Percentiles rank a stretch among this genome's conserved stretches.
phyloP scores from a whole-genome alignment of 305 asterid genomes.

The Rubia balearica region DNA sequence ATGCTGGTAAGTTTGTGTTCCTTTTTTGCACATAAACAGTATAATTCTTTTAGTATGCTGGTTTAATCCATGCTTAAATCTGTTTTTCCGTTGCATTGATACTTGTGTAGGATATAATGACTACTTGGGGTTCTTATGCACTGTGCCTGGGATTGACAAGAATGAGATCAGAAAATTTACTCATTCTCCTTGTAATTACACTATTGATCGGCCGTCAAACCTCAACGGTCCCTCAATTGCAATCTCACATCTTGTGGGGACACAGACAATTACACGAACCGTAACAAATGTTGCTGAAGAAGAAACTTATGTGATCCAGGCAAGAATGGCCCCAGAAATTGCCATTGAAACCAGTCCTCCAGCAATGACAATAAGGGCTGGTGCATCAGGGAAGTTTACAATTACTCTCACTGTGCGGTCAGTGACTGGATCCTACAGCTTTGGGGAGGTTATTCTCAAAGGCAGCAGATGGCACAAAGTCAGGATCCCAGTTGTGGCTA shows the following conservation, averaged over 20 bases:
- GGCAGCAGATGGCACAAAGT: constrained; percentile 94
- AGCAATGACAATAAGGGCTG: constrained; percentile 81
- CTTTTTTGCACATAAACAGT: not conserved
- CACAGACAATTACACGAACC: constrained; percentile 64
- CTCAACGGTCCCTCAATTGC: constrained; percentile 82
- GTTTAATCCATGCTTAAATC: not conserved
- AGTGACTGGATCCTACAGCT: constrained; percentile 69
- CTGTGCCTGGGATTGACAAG: constrained; percentile 70
- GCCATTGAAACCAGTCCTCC: constrained; percentile 89
- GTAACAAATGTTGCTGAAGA: constrained; percentile 82
- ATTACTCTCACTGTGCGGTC: constrained; percentile 77
- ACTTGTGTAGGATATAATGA: constrained; percentile 59
- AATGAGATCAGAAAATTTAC: constrained; percentile 66
- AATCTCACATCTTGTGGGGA: constrained; percentile 85
- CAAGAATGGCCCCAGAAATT: constrained; percentile 82
- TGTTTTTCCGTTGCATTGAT: not conserved
- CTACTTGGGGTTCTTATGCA: constrained; percentile 92
- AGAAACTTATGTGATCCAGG: constrained; percentile 79
- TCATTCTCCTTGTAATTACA: constrained; percentile 79
- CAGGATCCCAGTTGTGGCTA: constrained; percentile 68
- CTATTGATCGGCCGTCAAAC: constrained; percentile 79
- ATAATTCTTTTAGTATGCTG: not conserved
- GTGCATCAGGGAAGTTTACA: constrained; percentile 49
- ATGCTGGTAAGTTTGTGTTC: constrained; percentile 51
- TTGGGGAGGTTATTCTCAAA: constrained; percentile 78